These are phyloP conservation scores for Pichia kudriavzevii DNA, from an alignment of 1,139 yeast genomes.

Conservation along the genomic window DNA sequence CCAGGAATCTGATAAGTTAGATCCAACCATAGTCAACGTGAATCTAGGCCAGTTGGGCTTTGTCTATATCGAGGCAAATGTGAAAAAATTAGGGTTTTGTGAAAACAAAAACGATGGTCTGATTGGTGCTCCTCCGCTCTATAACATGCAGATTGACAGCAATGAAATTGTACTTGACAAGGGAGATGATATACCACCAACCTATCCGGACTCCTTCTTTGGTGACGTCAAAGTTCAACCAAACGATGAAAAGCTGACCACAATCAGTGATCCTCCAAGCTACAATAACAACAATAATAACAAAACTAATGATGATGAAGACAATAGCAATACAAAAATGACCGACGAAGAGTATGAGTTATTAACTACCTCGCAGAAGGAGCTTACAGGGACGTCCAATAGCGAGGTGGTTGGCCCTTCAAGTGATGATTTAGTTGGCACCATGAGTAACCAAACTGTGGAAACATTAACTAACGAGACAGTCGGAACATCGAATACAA, in stretches of 20 bases:
- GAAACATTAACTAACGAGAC: no score
- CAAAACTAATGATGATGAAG: conserved; percentile 5
- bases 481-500: no score
- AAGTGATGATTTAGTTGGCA: no score
- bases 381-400: not conserved
- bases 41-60: conserved; percentile 89
- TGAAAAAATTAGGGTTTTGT: conserved; percentile 87
- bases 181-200: conserved; percentile 70
- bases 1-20: conserved; percentile 25
- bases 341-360: not conserved
- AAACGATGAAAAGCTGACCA: conserved; percentile 10
- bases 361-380: not conserved
- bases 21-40: conserved; percentile 69
- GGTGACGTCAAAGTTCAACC: conserved; percentile 31
- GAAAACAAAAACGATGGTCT: conserved; percentile 57
- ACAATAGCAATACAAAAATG: conserved; percentile 3
- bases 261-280: conserved; percentile 23
- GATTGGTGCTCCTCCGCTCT: conserved; percentile 72
- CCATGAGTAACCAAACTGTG: no score
- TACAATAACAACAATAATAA: conserved; percentile 17
- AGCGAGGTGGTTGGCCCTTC: no score
- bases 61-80: conserved; percentile 93
- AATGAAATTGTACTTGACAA: conserved; percentile 54
- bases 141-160: conserved; percentile 32
- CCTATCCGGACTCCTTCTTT: conserved; percentile 58